Evolutionary conservation across 2,329 filamentous ascomycete species (phyloP), one percentile per base, ranked within the genome.

Genomic region (Claviceps citrina): DNA sequence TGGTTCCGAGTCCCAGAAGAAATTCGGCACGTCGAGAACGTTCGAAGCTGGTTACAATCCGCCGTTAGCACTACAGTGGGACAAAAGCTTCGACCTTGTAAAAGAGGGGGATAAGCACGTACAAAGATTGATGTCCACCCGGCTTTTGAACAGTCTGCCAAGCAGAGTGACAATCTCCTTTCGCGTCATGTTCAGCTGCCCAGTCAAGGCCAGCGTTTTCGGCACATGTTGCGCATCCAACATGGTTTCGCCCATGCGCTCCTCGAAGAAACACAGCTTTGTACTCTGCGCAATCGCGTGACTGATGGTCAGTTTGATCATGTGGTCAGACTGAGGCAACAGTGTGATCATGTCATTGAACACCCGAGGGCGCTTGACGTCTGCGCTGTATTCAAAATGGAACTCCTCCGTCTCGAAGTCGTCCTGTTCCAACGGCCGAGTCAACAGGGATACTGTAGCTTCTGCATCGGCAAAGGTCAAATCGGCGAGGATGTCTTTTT

Each of bases 321-420:
- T 96, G 63, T 98, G 91, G 62, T 98, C 91, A 22, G 71, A 75
- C 30, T 84, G 80, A 44, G 85, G 93, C 46, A 93, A 73, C 33
- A 98, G 66, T 0, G 91, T 98, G 52, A 98, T 96, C 91, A 98
- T 98, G 60, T 98, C 91, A 62, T 98, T 96, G 65, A 93, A 98
- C 24, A 98, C 83, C 42, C 91, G 76, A 4, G 91, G 91, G 37
- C 87, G 76, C 46, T 86, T 81, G 26, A 91, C 85, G 43, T 84
- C 73, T 1, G 77, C 73, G 51, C 84, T 93, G 65, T 98, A 98
- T 59, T 96, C 87, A 55, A 98, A 98, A 56, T 98, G 89, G 53
- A 98, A 95, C 55, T 96, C 89, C 56, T 98, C 91, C 0, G 83
- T 98, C 64, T 98, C 91, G 50, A 93, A 94, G 55, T 96, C 87